Base-by-base conservation (phyloP, 2,329 filamentous ascomycete species). In the Fusarium beomiforme region DNA sequence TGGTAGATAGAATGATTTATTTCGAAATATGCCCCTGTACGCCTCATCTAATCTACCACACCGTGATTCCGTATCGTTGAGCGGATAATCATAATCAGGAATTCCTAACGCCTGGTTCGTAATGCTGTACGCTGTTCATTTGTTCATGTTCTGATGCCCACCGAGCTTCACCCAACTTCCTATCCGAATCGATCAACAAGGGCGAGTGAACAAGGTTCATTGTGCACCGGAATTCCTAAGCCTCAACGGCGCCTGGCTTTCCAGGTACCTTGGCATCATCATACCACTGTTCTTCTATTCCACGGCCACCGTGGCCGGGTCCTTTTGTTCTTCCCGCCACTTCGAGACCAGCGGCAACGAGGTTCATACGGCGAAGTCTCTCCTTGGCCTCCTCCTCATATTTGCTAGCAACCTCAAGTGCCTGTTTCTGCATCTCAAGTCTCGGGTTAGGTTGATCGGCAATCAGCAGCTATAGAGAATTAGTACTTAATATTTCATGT, bases 361-460 rank as follows among this genome's bases (percentile, higher is more conserved):
- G 88, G 72, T 92, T 94, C 77, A 97, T 90, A 49, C 92, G 89
- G 56, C 95, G 86, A 56, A 98, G 85, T 44, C 93, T 90, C 72
- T 97, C 86, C 56, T 93, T 87, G 9, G 95, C 89, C 68, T 93
- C 91, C 53, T 88, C 87, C 76, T 95, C 91, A 76, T 96, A 96
- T 31, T 88, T 86, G 59, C 88, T 87, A 5, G 94, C 89, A 63
- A 90, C 89, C 23, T 89, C 84, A 24, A 97, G 83, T 1, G 92
- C 90, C 10, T 90, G 86, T 29, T 85, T 83, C 78, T 98, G 94
- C 76, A 97, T 90, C 50, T 89, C 85, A 16, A 86, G 84, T 37
- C 95, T 89, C 5, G 89, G 82, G 64, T 95, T 88, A 14, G 85
- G 86, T 26, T 90, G 87, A 10, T 91, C 89, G 2, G 92, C 92